Evolutionary conservation across 129 eudicot species (phyloP), one percentile per base, ranked within the genome.

Genomic region (Erigeron canadensis): DNA sequence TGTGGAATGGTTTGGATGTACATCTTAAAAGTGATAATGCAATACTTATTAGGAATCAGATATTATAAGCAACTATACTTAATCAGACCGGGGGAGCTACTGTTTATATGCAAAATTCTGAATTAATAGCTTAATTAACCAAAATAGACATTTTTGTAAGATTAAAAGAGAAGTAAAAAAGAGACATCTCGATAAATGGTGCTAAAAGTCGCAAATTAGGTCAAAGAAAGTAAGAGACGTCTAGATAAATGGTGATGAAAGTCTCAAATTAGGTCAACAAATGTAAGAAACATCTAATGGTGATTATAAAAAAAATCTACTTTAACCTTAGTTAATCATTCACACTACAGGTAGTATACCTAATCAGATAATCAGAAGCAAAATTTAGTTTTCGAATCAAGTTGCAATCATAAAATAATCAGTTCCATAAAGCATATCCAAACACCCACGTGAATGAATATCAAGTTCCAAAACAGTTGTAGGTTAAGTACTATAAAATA

Each of bases 341-440:
- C 47, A 11, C 23, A 13, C 5, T 47, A 6, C 44, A 15, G 44
- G 22, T 23, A 28, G 48, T 39, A 39, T 44, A 34, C 16, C 17
- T 17, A 40, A 55, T 53, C 39, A 53, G 17, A 69, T 51, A 51
- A 51, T 51, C 55, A 70, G 42, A 70, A 51, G 65, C 55, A 70
- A 23, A 70, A 41, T 17, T 10, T 41, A 8, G 40, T 40, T 41
- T 39, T 39, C 19, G 63, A 69, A 54, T 18, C 46, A 16, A 16
- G 57, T 66, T 42, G 12, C 56, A 22, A 66, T 46, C 6, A 46
- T 46, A 41, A 63, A 1, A 40, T 38, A n/a, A 63, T 63, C 67
- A 69, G 53, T 69, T 11, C 5, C 17, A 37, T 17, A 38, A 69
- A 40, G 40, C 38, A 17, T 21, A 23, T 50, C 57, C 43, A 54